phyloP scores from a whole-genome alignment of 345 rosid genomes.

The Citrus reticulata region DNA sequence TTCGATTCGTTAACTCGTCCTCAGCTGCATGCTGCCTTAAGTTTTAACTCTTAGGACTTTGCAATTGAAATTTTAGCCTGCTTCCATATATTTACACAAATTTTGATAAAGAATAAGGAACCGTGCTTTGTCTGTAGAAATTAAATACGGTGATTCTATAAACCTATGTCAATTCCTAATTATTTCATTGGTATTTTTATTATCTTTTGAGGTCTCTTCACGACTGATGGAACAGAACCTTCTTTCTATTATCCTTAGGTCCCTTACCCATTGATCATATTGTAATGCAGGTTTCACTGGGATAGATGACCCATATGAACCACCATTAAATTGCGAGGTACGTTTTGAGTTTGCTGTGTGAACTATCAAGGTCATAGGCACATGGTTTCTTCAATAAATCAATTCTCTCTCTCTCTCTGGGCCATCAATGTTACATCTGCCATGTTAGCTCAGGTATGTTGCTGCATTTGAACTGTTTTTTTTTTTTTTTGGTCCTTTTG shows the following conservation, averaged over 20 bases:
- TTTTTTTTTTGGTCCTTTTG: neutral
- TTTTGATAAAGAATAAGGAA: neutral
- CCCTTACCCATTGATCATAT: neutral
- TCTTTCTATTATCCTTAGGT: neutral
- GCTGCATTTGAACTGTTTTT: neutral
- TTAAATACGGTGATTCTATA: neutral
- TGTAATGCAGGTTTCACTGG: conserved; percentile 78
- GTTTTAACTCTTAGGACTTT: neutral
- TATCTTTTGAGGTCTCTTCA: neutral
- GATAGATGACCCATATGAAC: conserved; percentile 90
- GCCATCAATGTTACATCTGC: neutral
- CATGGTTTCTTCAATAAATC: neutral
- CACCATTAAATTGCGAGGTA: conserved; percentile 86
- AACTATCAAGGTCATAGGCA: neutral
- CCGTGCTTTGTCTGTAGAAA: neutral
- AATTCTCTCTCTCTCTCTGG: neutral
- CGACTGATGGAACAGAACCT: neutral
- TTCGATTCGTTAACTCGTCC: neutral
- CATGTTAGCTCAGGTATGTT: neutral
- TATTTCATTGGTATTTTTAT: neutral
- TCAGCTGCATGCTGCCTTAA: neutral
- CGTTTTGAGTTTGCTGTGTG: neutral
- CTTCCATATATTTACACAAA: neutral
- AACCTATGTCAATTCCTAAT: neutral
- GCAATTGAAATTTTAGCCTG: neutral